phyloP scores from a whole-genome alignment of 352 stramenopile species.

The Lagenidium giganteum region DNA sequence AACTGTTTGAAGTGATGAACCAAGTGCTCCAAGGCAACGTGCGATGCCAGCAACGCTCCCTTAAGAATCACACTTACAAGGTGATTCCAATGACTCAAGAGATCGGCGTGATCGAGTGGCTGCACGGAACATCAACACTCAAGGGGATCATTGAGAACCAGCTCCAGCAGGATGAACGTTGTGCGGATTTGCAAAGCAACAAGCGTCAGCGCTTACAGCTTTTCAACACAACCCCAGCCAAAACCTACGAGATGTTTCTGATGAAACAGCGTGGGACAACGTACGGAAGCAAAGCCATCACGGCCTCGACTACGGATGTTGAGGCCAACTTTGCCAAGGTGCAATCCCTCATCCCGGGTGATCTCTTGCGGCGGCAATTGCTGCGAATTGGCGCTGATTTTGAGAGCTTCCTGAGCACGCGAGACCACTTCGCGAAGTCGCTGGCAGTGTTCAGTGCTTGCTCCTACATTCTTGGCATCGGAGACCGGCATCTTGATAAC shows the following conservation, averaged over 20 bases:
- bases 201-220: slow-evolving; percentile 45
- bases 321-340: slow-evolving; percentile 33
- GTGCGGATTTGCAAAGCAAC: slow-evolving; percentile 38
- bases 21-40: slow-evolving; percentile 53
- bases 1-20: slow-evolving; percentile 88
- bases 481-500: slow-evolving; percentile 86
- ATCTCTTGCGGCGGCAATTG: slow-evolving; percentile 65
- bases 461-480: slow-evolving; percentile 82
- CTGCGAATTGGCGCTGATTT: slow-evolving; percentile 51
- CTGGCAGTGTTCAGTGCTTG: slow-evolving; percentile 77
- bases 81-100: slow-evolving; percentile 73
- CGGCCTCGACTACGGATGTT: slow-evolving; percentile 32
- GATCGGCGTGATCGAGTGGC: slow-evolving; percentile 75
- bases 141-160: slow-evolving; percentile 63
- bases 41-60: slow-evolving; percentile 41
- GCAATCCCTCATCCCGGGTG: slow-evolving; percentile 48
- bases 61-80: slow-evolving; percentile 64
- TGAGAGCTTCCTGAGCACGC: slow-evolving; percentile 69
- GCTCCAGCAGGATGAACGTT: slow-evolving; percentile 43
- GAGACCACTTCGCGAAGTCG: slow-evolving; percentile 63
- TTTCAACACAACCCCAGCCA: slow-evolving; percentile 51
- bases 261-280: slow-evolving; percentile 45
- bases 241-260: slow-evolving; percentile 51
- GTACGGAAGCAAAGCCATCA: slow-evolving; percentile 49
- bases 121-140: slow-evolving; percentile 54